Percentiles rank a stretch among this genome's conserved stretches.
These are phyloP conservation scores for Coemansia sp. DNA, from an alignment of 192 early-diverging fungal species.

Conservation along the genomic window DNA sequence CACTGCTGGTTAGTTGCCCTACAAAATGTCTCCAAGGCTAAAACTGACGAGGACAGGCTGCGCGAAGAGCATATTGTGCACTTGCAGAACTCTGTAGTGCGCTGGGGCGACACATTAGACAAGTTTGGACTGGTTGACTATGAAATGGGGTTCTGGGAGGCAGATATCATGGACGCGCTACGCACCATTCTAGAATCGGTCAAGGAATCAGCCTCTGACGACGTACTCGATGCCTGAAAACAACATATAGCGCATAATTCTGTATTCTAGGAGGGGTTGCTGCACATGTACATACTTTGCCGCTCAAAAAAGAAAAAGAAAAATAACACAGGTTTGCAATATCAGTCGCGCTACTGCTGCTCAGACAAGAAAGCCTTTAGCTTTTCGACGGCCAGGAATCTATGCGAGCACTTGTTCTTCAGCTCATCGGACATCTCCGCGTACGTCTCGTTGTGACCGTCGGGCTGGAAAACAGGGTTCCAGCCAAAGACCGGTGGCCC, in stretches of 20 bases:
- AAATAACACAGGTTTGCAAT: background rate
- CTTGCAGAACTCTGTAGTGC: conserved; percentile 63
- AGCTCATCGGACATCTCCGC: conserved; percentile 84
- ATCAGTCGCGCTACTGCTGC: conserved; percentile 12
- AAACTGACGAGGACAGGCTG: conserved; percentile 60
- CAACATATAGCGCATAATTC: background rate
- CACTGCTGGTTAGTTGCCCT: conserved; percentile 78
- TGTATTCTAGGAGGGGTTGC: background rate
- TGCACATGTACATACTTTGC: background rate
- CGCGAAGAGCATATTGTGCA: conserved; percentile 63
- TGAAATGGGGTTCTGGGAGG: conserved; percentile 82
- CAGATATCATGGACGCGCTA: conserved; percentile 72
- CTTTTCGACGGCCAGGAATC: conserved; percentile 75
- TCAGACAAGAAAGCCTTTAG: conserved; percentile 59
- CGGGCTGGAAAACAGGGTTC: conserved; percentile 95
- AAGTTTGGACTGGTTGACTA: conserved; percentile 83
- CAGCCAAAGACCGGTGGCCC: conserved; percentile 91
- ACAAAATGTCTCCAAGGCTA: conserved; percentile 59
- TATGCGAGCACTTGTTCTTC: conserved; percentile 94
- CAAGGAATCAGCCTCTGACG: conserved; percentile 5
- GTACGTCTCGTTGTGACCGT: conserved; percentile 73
- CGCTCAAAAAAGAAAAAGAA: background rate
- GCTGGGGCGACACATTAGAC: conserved; percentile 73
- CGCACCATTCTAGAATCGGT: conserved; percentile 54
- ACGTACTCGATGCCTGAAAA: background rate